Conservation (phyloP, 768 basidiomycete species). For the Boletus reticuloceps region DNA sequence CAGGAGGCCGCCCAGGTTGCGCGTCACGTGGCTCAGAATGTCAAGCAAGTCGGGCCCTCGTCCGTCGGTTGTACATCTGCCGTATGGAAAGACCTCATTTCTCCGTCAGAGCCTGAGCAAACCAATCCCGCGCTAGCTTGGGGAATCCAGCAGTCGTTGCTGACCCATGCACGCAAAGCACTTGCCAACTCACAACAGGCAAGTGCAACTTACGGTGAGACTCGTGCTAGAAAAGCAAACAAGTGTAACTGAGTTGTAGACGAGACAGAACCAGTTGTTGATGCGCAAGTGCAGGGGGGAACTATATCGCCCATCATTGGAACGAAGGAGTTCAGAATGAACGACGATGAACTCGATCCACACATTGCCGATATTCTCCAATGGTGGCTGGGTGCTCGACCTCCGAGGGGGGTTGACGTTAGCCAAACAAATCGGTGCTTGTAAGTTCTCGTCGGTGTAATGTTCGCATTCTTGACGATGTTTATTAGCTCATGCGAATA, state of each 20-base stretch:
- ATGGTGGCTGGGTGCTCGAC: constrained; percentile 76
- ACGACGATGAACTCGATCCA: constrained; percentile 48
- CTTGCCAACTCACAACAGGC: background rate
- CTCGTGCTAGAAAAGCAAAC: background rate
- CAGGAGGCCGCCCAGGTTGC: constrained; percentile 5
- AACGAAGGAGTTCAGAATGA: constrained; percentile 53
- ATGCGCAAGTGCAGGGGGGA: background rate
- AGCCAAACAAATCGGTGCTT: constrained; percentile 61
- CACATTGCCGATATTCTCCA: constrained; percentile 54
- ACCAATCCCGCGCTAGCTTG: constrained; percentile 25
- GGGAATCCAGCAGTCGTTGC: constrained; percentile 30
- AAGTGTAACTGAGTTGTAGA: background rate
- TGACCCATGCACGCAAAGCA: constrained; percentile 11
- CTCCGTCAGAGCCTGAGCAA: background rate
- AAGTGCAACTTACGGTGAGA: constrained; percentile 11
- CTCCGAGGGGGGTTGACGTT: constrained; percentile 66
- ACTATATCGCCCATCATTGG: constrained; percentile 55
- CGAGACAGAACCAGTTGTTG: background rate
- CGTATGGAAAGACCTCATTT: constrained; percentile 9
- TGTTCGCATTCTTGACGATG: background rate
- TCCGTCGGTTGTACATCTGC: constrained; percentile 1
- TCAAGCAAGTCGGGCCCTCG: constrained; percentile 3
- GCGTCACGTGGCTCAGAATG: constrained; percentile 2
- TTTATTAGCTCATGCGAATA: constrained; percentile 68
- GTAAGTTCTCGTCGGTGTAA: constrained; percentile 40